Evolutionary conservation across 495 filamentous ascomycete species (phyloP).

Genomic region (Niebla homalea): DNA sequence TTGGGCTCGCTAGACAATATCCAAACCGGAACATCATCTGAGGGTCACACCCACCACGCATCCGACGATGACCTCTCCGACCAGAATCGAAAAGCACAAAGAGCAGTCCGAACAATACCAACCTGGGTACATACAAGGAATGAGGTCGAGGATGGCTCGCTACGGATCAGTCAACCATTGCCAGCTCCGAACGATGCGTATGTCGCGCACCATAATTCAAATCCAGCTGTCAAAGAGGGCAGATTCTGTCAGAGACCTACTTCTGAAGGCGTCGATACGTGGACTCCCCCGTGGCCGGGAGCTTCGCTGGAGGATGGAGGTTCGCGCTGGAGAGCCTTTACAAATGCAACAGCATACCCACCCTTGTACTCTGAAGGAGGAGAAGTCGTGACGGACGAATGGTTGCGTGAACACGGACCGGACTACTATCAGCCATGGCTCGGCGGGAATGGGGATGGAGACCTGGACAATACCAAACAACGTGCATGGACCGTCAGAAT

Average conservation of each 20-base stretch:
- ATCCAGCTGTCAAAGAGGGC: conserved; percentile 26
- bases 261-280: conserved; percentile 16
- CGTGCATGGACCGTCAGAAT: conserved; percentile 42
- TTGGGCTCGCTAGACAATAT: not conserved
- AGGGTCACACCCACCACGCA: conserved; percentile 14
- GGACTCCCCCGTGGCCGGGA: conserved; percentile 11
- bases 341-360: conserved; percentile 40
- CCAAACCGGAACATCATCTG: conserved; percentile 16
- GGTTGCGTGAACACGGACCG: conserved; percentile 43
- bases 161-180: conserved; percentile 24
- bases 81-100: conserved; percentile 16
- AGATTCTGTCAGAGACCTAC: conserved; percentile 12
- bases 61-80: conserved; percentile 13
- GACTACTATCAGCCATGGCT: conserved; percentile 48
- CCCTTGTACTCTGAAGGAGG: conserved; percentile 30
- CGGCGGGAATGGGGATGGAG: conserved; percentile 26
- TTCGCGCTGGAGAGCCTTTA: conserved; percentile 51
- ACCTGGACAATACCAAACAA: conserved; percentile 38
- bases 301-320: conserved; percentile 23
- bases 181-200: conserved; percentile 37
- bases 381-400: conserved; percentile 41
- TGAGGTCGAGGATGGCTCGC: conserved; percentile 24
- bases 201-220: conserved; percentile 48
- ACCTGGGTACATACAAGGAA: conserved; percentile 44
- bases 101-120: conserved; percentile 25